Evolutionary conservation across 495 filamentous ascomycete genomes (phyloP), one percentile per base, ranked within the genome.

Genomic region (Amphirosellinia nigrospora): DNA sequence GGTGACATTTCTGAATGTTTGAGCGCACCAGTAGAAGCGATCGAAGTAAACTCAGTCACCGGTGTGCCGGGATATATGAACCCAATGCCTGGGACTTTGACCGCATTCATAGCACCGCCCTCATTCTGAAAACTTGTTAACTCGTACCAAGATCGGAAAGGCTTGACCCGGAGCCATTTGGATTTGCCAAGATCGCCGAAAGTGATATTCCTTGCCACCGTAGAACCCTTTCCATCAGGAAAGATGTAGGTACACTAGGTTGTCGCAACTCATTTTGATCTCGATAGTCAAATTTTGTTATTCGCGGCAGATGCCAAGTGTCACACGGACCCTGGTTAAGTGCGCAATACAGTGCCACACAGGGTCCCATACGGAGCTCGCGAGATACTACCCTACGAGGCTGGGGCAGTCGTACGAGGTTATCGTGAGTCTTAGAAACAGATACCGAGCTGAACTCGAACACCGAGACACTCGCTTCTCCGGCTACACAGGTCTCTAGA

Each of bases 11-110:
- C 43, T 41, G 23, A 64, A 64, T 0, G 43, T 64, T 21, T 64
- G 41, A 52, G 62, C 62, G 21, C 62, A 64, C 43, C 43, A 64
- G 62, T 64, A 52, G 26, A 50, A 52, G 46, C 62, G 41, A 48
- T 26, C 13, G 32, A 34, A 48, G 32, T 36, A 64, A 28, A 50
- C 16, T 64, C 43, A 1, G 62, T 64, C 0, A 52, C 28, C 7
- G 46, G 43, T 43, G 43, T 41, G 0, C 38, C 46, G 4, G n/a
- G 62, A 34, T 48, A 52, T 43, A 8, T 10, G 58, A 34, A 52
- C 7, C 58, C 58, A 32, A 48, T 64, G 8, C 60, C 60, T 13
- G 60, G 60, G 39, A 64, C 62, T 38, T 52, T 64, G 28, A 64
- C 62, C 50, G 43, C 43, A 50, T 13, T 52, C 6, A 64, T 4